A percentile compares a stretch with the other conserved stretches of the same genome.
Conservation (phyloP, 768 basidiomycete species). For the Russula brevipes region DNA sequence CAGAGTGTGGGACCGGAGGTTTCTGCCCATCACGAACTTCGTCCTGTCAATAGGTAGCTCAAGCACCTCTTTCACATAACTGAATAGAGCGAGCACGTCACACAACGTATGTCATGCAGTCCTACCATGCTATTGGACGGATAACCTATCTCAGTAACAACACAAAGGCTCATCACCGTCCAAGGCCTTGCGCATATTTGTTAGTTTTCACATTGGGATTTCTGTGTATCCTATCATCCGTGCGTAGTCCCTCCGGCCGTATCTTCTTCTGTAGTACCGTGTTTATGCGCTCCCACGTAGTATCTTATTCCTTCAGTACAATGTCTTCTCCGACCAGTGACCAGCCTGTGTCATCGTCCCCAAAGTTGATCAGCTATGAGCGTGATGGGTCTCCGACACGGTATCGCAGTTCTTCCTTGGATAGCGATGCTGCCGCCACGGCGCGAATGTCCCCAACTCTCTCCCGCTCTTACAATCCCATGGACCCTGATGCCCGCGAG, state of each 20-base stretch:
- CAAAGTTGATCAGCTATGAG: not conserved
- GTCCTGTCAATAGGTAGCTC: not conserved
- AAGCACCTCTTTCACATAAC: not conserved
- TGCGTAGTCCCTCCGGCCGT: not conserved
- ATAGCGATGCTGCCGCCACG: conserved; percentile 36
- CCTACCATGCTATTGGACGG: not conserved
- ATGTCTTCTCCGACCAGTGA: conserved; percentile 15
- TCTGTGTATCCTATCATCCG: no score
- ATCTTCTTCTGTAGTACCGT: not conserved
- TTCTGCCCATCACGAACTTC: not conserved
- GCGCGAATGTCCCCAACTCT: conserved; percentile 60
- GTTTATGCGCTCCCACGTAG: no score
- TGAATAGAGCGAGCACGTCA: not conserved
- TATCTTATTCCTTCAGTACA: not conserved
- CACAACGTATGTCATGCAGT: not conserved
- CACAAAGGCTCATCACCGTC: not conserved
- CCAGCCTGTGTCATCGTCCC: conserved; percentile 13
- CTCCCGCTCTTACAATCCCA: conserved; percentile 55
- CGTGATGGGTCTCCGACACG: conserved; percentile 13
- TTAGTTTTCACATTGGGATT: no score
- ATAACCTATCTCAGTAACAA: not conserved
- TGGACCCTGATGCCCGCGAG: conserved; percentile 73
- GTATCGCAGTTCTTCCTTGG: conserved; percentile 19
- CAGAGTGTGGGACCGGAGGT: not conserved
- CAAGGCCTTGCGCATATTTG: not conserved